Conservation (phyloP, 805 yeast species). For the Starmera amethionina region DNA sequence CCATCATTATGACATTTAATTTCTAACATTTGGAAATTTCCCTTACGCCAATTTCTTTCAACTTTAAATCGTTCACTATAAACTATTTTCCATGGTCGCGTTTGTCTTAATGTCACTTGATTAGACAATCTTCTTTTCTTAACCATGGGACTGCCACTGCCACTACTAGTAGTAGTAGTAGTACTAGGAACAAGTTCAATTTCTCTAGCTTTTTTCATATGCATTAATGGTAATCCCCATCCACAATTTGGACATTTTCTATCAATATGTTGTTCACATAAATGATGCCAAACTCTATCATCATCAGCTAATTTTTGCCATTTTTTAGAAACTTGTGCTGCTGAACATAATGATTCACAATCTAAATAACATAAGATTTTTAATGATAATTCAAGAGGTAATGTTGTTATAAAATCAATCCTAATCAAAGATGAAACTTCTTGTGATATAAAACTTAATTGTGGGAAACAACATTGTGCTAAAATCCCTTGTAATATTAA, state of each 20-base stretch:
- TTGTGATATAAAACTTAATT: constrained; percentile 73
- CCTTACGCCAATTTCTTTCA: constrained; percentile 92
- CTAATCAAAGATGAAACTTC: constrained; percentile 73
- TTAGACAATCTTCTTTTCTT: constrained; percentile 19
- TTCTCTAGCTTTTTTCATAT: constrained; percentile 67
- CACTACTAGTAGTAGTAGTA: neutral
- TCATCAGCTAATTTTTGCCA: constrained; percentile 93
- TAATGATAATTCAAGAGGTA: constrained; percentile 79
- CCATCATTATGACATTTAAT: constrained; percentile 84
- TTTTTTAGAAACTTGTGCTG: constrained; percentile 81
- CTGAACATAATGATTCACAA: constrained; percentile 86
- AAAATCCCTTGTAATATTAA: constrained; percentile 76
- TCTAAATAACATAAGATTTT: constrained; percentile 84
- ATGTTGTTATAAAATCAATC: constrained; percentile 76
- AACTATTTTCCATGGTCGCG: constrained; percentile 93
- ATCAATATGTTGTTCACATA: constrained; percentile 98
- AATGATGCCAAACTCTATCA: constrained; percentile 94
- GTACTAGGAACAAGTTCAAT: constrained; percentile 15
- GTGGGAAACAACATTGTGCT: constrained; percentile 92
- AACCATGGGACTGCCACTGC: neutral
- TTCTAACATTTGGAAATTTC: constrained; percentile 50
- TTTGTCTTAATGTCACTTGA: constrained; percentile 24
- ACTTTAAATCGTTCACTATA: constrained; percentile 85
- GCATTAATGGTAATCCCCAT: constrained; percentile 95
- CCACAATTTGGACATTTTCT: constrained; percentile 97